Evolutionary conservation across 768 basidiomycete species (phyloP), one percentile per base, ranked within the genome.

Genomic region (Tricholoma bakamatsutake): DNA sequence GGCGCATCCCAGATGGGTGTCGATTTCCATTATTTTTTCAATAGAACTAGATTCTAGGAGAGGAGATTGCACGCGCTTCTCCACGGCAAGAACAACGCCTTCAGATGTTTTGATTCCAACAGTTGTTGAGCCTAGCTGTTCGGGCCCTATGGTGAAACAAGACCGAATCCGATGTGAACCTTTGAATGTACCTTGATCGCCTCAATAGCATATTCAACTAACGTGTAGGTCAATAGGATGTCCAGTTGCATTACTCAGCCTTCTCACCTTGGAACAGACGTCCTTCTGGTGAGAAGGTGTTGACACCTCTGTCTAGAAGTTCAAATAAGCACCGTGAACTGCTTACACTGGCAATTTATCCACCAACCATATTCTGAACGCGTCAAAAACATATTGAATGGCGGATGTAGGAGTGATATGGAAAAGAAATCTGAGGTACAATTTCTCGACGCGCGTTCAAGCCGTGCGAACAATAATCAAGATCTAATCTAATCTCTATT

Each of bases 1-100:
- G 56, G 97, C 97, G 63, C 95, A 98, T 9, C 94, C 97, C 57
- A 99, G 84, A 75, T 99, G 97, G 11, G 71, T 61, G 75, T 98
- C 97, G 65, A 99, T 98, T 76, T 99, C 97, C 96, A 99, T 98
- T 69, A 98, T 98, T 80, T 98, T 98, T 71, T 99, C 96, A 67
- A 99, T 94, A 54, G 94, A 95, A 59, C 83, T 88, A 39, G 93
- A 85, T 75, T 98, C 97, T 65, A 98, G 84, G 48, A 99, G 82
- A 9, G 94, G 91, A 0, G 95, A 98, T 71, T 97, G 94, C 52
- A 97, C 93, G 71, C 97, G 94, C 76, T 99, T 98, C 78, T 99
- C 97, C 61, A 98, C 93, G 53, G 84, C 97, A 56, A 99, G 87
- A 61, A 98, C 80, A 62, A 94, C 89, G 57, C 97, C 97, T 63